phyloP scores from a whole-genome alignment of 495 filamentous ascomycete genomes.

The Tuber brumale region DNA sequence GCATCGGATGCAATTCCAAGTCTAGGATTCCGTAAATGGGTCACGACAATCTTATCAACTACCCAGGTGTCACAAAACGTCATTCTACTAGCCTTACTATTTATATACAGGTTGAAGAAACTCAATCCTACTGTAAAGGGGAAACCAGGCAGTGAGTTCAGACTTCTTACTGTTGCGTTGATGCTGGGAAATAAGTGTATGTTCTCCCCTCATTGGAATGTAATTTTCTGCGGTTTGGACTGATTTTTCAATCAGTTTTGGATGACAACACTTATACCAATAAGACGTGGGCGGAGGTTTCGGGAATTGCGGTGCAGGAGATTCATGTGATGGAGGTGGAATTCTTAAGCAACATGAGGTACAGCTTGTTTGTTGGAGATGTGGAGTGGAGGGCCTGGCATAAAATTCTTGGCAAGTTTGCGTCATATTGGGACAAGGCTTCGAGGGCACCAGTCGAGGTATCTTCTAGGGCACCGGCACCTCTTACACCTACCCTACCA shows the following conservation, averaged over 20 bases:
- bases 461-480: slow-evolving; percentile 22
- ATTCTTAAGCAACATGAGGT: slow-evolving; percentile 97
- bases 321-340: slow-evolving; percentile 99
- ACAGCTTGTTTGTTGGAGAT: slow-evolving; percentile 72
- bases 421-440: slow-evolving; percentile 62
- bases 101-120: slow-evolving; percentile 88
- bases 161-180: slow-evolving; percentile 89
- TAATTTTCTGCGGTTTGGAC: slow-evolving; percentile 13
- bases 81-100: slow-evolving; percentile 79
- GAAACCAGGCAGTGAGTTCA: slow-evolving; percentile 86
- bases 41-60: slow-evolving; percentile 78
- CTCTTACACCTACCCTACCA: slow-evolving; percentile 24
- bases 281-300: slow-evolving; percentile 99
- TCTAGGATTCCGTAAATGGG: slow-evolving; percentile 85
- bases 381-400: slow-evolving; percentile 83
- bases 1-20: slow-evolving; percentile 67
- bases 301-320: slow-evolving; percentile 85
- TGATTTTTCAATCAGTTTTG: slow-evolving; percentile 53
- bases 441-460: slow-evolving; percentile 36
- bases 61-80: slow-evolving; percentile 98
- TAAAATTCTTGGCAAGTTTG: slow-evolving; percentile 67
- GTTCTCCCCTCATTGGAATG: slow-evolving; percentile 27
- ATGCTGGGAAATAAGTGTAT: slow-evolving; percentile 98
- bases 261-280: slow-evolving; percentile 99
- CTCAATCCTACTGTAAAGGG: slow-evolving; percentile 80